Conservation (phyloP, 768 basidiomycete genomes). For the Phanerochaete sordida region DNA sequence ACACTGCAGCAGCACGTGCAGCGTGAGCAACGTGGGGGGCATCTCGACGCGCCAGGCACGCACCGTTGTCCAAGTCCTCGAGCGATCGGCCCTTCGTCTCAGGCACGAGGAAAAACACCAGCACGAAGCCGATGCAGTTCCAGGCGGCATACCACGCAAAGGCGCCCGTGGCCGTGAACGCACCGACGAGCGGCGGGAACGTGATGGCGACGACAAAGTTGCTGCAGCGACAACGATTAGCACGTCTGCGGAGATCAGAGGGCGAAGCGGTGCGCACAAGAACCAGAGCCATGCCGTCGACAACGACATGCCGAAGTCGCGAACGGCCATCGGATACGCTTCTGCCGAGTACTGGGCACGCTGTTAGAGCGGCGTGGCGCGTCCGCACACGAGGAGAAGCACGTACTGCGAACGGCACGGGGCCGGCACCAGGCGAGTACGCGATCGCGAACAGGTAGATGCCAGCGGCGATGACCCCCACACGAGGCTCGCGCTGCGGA, state of each 20-base stretch:
- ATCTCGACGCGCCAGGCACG: background rate
- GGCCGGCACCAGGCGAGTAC: background rate
- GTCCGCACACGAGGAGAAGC: background rate
- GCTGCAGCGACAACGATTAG: background rate
- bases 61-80: background rate
- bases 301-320: background rate
- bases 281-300: background rate
- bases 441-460: background rate
- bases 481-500: constrained; percentile 34
- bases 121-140: background rate
- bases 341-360: background rate
- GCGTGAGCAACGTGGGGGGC: background rate
- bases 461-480: constrained; percentile 24
- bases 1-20: background rate
- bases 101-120: background rate
- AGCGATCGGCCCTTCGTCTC: constrained; percentile 1
- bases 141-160: background rate
- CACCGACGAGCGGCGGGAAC: background rate
- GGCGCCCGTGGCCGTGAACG: background rate
- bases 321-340: background rate
- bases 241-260: background rate
- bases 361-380: background rate
- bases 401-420: background rate
- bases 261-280: background rate
- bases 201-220: constrained; percentile 1